A percentile compares a stretch with the other conserved stretches of the same genome.
These are phyloP conservation scores for Neurospora sp. DNA, from an alignment of 495 filamentous ascomycete species.

Conservation along the genomic window DNA sequence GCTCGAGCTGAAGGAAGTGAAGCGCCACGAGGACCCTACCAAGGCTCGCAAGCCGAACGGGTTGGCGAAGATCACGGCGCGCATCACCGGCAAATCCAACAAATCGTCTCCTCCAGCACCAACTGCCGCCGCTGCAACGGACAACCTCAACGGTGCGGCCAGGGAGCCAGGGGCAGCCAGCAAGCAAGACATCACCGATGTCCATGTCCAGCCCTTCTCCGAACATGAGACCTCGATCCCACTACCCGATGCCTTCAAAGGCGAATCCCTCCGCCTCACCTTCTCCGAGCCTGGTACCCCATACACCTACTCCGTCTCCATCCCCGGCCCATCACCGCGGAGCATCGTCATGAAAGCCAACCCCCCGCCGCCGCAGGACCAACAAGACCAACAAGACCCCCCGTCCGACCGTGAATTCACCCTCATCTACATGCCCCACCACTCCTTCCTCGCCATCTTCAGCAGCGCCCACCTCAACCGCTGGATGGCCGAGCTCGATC, in stretches of 20 bases:
- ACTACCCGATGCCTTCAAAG: constrained; percentile 21
- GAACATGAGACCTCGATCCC: constrained; percentile 23
- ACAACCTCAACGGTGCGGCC: constrained; percentile 1
- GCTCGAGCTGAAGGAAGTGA: constrained; percentile 61
- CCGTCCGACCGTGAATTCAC: constrained; percentile 46
- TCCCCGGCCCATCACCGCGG: constrained; percentile 25
- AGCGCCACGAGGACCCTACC: constrained; percentile 48
- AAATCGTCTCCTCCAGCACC: constrained; percentile 3
- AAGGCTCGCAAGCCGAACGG: constrained; percentile 19
- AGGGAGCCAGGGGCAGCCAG: constrained; percentile 2
- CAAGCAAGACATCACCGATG: constrained; percentile 21
- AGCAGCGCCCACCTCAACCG: constrained; percentile 56
- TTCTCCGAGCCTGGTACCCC: constrained; percentile 26
- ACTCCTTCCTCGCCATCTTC: constrained; percentile 64
- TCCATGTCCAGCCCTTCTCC: constrained; percentile 29
- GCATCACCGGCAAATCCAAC: constrained; percentile 39
- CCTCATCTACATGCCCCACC: constrained; percentile 55
- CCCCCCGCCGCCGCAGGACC: neutral
- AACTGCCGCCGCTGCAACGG: constrained; percentile 11
- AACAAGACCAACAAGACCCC: neutral
- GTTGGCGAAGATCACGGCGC: constrained; percentile 38
- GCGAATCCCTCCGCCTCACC: constrained; percentile 34
- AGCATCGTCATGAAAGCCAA: neutral
- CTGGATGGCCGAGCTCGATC: constrained; percentile 72
- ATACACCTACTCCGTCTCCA: constrained; percentile 28